Percentiles rank a stretch among this genome's conserved stretches.
Evolutionary conservation across 805 yeast genomes (phyloP).

Genomic region (Cyberlindnera nakhonratchasimensis): DNA sequence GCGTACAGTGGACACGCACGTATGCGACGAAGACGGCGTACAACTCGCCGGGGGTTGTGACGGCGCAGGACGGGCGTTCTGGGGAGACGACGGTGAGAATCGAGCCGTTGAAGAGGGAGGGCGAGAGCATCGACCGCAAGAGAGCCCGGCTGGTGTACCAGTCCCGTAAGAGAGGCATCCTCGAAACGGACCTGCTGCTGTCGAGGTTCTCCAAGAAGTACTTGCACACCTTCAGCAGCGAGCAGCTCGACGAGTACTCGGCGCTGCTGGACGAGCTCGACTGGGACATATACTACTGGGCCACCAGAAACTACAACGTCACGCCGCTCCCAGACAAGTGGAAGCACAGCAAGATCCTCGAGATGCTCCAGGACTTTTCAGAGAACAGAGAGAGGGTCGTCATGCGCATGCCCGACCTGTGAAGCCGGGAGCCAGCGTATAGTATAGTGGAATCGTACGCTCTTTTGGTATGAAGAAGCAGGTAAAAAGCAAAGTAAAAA

Average conservation of each 20-base stretch:
- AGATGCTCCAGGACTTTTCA: conserved; percentile 65
- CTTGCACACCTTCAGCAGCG: conserved; percentile 52
- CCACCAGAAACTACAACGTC: conserved; percentile 74
- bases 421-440: too few relatives aligned
- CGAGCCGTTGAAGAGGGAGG: conserved; percentile 72
- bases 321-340: conserved; percentile 88
- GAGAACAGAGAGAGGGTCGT: conserved; percentile 68
- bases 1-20: conserved; percentile 7
- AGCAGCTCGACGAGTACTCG: conserved; percentile 83
- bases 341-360: conserved; percentile 64
- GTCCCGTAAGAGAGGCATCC: conserved; percentile 89
- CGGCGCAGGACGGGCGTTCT: conserved; percentile 14
- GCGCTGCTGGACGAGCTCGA: conserved; percentile 86
- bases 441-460: too few relatives aligned
- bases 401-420: conserved; percentile 80
- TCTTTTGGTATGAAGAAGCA: too few relatives aligned
- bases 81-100: conserved; percentile 39
- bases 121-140: conserved; percentile 69
- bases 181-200: conserved; percentile 85
- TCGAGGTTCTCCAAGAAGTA: conserved; percentile 82
- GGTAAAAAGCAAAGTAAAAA: too few relatives aligned
- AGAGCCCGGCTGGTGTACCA: conserved; percentile 90
- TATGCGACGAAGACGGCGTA: conserved; percentile 14
- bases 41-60: conserved; percentile 25
- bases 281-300: conserved; percentile 99